phyloP scores from a whole-genome alignment of 345 rosid species.

The sweet orange (Citrus sinensis) region DVS_A1.0 CM039162.1:7513001-7513500 shows the following conservation, averaged over 20 bases:
- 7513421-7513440: background rate
- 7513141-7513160: too few species aligned
- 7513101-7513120: too few species aligned
- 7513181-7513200: background rate
- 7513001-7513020: too few species aligned
- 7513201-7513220: background rate
- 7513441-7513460: too few species aligned
- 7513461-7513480: too few species aligned
- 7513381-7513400: too few species aligned
- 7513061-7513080: too few species aligned
- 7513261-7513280: background rate
- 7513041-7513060: too few species aligned
- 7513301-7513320: constrained; percentile 5
- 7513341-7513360: constrained; percentile 7
- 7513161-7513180: background rate
- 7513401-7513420: background rate
- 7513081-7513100: too few species aligned
- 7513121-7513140: too few species aligned
- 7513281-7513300: background rate
- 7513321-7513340: background rate
- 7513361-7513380: too few species aligned
- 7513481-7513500: background rate
- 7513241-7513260: background rate
- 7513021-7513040: too few species aligned
- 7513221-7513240: background rate